Evolutionary conservation across 495 filamentous ascomycete genomes (phyloP).

Genomic region (Hamigera avellanea): DNA sequence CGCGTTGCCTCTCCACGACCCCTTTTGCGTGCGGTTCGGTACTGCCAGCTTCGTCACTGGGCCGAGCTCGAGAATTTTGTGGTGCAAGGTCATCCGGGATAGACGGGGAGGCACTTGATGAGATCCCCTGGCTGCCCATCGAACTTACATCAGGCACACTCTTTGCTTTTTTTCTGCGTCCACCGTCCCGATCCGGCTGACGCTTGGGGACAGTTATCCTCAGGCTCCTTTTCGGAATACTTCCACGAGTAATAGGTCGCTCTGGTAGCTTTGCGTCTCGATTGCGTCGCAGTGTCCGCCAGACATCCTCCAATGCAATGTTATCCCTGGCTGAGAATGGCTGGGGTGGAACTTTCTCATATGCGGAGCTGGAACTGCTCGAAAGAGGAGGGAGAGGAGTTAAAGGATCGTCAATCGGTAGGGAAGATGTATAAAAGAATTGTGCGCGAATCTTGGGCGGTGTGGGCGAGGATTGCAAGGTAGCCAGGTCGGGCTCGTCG

Average conservation of each 20-base stretch:
- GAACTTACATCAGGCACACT: constrained; percentile 14
- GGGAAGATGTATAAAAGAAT: constrained; percentile 69
- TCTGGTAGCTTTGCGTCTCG: constrained; percentile 17
- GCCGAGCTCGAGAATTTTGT: constrained; percentile 6
- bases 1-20: constrained; percentile 4
- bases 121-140: constrained; percentile 16
- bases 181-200: constrained; percentile 20
- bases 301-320: constrained; percentile 59
- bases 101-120: constrained; percentile 6
- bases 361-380: constrained; percentile 34
- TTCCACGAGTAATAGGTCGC: constrained; percentile 19
- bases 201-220: constrained; percentile 34
- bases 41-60: constrained; percentile 4
- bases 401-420: constrained; percentile 75
- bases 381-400: constrained; percentile 49
- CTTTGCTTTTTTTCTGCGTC: constrained; percentile 16
- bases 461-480: constrained; percentile 17
- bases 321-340: constrained; percentile 72
- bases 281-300: constrained; percentile 43
- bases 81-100: constrained; percentile 7
- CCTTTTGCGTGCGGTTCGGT: constrained; percentile 4
- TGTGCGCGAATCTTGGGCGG: constrained; percentile 49
- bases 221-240: constrained; percentile 24
- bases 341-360: constrained; percentile 47
- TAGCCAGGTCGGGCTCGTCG: constrained; percentile 22